Evolutionary conservation across 306 rosid species (phyloP).

Genomic region (Fagus crenata): DNA sequence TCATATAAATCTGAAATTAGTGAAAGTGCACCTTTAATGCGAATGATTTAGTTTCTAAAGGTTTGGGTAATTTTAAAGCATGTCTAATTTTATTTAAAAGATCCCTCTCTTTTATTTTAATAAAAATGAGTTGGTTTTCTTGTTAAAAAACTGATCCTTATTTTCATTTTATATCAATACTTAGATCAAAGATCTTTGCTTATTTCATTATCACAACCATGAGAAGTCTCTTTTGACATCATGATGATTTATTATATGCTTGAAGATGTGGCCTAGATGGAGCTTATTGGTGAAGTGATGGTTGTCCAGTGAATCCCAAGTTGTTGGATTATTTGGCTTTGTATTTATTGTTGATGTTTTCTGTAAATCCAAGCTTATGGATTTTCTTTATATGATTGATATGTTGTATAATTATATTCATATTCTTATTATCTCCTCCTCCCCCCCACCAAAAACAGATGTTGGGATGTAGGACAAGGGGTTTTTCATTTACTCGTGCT

Average conservation of each 20-base stretch:
- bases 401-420: not conserved
- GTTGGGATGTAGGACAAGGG: conserved; percentile 85
- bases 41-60: not conserved
- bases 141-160: not conserved
- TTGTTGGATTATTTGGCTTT: not conserved
- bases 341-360: not conserved
- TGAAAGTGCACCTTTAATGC: not conserved
- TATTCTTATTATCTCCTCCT: conserved; percentile 18
- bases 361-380: not conserved
- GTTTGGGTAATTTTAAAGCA: not conserved
- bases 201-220: not conserved
- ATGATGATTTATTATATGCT: not conserved
- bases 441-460: conserved; percentile 46
- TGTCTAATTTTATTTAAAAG: not conserved
- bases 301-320: not conserved
- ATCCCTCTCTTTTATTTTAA: not conserved
- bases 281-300: not conserved
- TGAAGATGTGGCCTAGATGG: not conserved
- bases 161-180: not conserved
- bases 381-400: conserved; percentile 2
- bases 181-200: not conserved
- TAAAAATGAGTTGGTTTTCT: not conserved
- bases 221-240: not conserved
- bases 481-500: conserved; percentile 87
- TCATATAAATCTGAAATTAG: not conserved